Evolutionary conservation across 305 asterid species (phyloP).

Genomic region (Ajuga reptans): DNA sequence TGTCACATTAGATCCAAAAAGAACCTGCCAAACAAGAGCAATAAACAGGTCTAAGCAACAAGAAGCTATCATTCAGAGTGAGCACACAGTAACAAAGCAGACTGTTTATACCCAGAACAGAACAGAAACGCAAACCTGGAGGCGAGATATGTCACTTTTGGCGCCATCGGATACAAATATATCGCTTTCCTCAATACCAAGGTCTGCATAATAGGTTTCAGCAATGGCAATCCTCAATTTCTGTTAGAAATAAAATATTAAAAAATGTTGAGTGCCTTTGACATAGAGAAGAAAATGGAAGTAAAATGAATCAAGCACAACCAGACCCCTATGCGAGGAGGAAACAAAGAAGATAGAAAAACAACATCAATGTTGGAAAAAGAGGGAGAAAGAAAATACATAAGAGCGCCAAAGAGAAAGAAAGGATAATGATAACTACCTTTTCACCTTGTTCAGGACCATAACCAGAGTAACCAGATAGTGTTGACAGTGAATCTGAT

Average conservation of each 20-base stretch:
- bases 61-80: slow-evolving; percentile 3
- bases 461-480: slow-evolving; percentile 83
- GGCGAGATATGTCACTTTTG: slow-evolving; percentile 94
- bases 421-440: slow-evolving; percentile 28
- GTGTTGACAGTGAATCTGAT: slow-evolving; percentile 60
- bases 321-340: neutral
- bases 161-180: slow-evolving; percentile 98
- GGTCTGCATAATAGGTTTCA: slow-evolving; percentile 61
- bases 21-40: slow-evolving; percentile 49
- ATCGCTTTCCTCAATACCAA: slow-evolving; percentile 82
- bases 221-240: slow-evolving; percentile 82
- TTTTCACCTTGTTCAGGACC: slow-evolving; percentile 98
- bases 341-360: slow-evolving; percentile 1
- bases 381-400: neutral
- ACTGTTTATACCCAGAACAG: neutral
- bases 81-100: no score
- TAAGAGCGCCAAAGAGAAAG: neutral
- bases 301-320: neutral
- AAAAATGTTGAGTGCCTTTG: neutral
- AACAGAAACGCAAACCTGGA: slow-evolving; percentile 50
- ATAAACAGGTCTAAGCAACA: slow-evolving; percentile 1
- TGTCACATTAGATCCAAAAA: slow-evolving; percentile 81
- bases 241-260: slow-evolving; percentile 33
- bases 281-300: slow-evolving; percentile 2
- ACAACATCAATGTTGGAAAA: neutral